These are phyloP conservation scores for Perkinsus olseni DNA, from an alignment of 169 alveolate genomes.

Conservation along the genomic window DNA sequence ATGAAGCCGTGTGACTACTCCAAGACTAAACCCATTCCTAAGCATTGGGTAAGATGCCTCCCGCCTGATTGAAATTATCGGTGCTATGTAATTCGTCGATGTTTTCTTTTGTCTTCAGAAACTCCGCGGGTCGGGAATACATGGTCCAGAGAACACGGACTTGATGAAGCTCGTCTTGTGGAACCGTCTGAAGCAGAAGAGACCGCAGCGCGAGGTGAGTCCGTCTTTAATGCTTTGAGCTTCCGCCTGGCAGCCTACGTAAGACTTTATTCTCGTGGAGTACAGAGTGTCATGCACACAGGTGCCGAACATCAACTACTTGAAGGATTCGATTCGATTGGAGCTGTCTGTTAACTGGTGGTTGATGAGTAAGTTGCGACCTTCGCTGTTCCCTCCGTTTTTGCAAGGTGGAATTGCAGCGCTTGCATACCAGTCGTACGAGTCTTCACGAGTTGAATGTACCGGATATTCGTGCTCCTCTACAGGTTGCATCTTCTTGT, in stretches of 20 bases:
- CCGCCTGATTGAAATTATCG: too few species aligned
- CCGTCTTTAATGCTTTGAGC: slow-evolving; percentile 25
- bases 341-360: neutral
- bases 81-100: too few species aligned
- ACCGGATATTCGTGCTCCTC: neutral
- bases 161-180: slow-evolving; percentile 57
- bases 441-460: neutral
- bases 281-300: neutral
- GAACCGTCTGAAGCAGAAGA: slow-evolving; percentile 67
- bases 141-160: slow-evolving; percentile 78
- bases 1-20: neutral
- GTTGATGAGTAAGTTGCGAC: neutral
- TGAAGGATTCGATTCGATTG: neutral
- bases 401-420: too few species aligned
- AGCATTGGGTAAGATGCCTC: neutral
- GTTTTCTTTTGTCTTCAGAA: slow-evolving; percentile 1
- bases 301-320: neutral
- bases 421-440: neutral
- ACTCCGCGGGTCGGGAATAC: slow-evolving; percentile 72
- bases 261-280: neutral
- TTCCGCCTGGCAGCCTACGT: neutral
- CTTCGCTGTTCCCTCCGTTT: neutral
- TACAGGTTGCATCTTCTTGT: neutral
- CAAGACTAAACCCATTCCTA: neutral
- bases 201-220: slow-evolving; percentile 60